Percentiles rank a stretch among this genome's conserved stretches.
These are phyloP conservation scores for Pyrenophora graminea DNA, from an alignment of 2,329 filamentous ascomycete genomes.

Conservation along the genomic window DNA sequence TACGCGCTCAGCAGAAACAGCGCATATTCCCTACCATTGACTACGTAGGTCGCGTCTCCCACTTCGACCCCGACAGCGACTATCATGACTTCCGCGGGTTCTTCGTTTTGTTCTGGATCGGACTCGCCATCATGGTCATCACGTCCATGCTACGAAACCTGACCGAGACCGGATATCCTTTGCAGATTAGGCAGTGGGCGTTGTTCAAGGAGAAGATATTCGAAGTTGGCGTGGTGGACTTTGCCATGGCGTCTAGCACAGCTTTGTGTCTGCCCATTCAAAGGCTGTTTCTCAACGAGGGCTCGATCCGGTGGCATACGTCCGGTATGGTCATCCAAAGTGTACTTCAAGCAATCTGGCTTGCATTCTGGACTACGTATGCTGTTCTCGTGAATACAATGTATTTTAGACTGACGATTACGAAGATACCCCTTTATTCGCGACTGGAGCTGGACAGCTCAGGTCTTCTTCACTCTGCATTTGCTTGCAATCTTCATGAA, in stretches of 20 bases:
- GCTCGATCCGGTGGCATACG: conserved; percentile 70
- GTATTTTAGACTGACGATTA: conserved; percentile 10
- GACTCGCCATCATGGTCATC: conserved; percentile 92
- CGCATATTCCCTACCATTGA: conserved; percentile 92
- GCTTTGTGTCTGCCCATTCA: conserved; percentile 75
- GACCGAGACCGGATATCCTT: conserved; percentile 87
- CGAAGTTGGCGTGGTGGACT: conserved; percentile 82
- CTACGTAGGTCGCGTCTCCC: conserved; percentile 86
- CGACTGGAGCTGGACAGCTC: conserved; percentile 94
- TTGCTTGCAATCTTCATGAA: conserved; percentile 95
- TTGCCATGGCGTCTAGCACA: conserved; percentile 80
- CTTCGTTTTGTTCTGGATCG: conserved; percentile 98
- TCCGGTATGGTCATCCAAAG: conserved; percentile 84
- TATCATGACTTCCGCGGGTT: conserved; percentile 96
- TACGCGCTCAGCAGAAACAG: conserved; percentile 77
- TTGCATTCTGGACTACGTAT: conserved; percentile 76
- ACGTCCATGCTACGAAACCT: conserved; percentile 92
- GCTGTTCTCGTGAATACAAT: conserved; percentile 16
- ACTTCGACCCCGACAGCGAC: conserved; percentile 91
- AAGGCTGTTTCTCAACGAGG: conserved; percentile 63
- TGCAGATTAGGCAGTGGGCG: conserved; percentile 84
- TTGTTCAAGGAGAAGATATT: conserved; percentile 87
- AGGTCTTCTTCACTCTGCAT: conserved; percentile 92
- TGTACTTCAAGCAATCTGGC: conserved; percentile 77
- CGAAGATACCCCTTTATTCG: conserved; percentile 75